A percentile compares a stretch with the other conserved stretches of the same genome.
phyloP scores from a whole-genome alignment of 495 filamentous ascomycete species.

The Hypoxylon fragiforme region DNA sequence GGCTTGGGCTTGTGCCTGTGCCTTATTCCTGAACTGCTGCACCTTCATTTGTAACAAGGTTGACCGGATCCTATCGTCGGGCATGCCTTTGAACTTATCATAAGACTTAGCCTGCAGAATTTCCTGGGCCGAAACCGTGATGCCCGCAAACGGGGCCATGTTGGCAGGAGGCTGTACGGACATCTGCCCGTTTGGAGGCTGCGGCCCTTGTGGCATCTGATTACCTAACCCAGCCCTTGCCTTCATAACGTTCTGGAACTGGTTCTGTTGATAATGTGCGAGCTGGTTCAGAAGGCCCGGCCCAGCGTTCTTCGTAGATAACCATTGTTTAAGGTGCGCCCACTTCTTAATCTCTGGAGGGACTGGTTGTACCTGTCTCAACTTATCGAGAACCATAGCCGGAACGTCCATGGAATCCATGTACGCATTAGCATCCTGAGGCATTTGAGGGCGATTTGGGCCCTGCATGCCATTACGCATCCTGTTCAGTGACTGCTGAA shows the following conservation, averaged over 20 bases:
- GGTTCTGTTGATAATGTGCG: conserved; percentile 45
- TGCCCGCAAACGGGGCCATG: conserved; percentile 21
- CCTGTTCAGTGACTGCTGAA: conserved; percentile 41
- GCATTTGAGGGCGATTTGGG: conserved; percentile 13
- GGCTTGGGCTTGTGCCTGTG: conserved; percentile 8
- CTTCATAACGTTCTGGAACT: conserved; percentile 50
- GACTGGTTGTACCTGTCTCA: conserved; percentile 11
- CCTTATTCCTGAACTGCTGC: conserved; percentile 13
- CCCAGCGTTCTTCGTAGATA: conserved; percentile 50
- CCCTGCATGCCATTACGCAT: conserved; percentile 31
- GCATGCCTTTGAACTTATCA: conserved; percentile 42
- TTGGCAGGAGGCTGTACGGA: conserved; percentile 30
- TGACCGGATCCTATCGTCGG: conserved; percentile 60
- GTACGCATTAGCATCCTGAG: conserved; percentile 22
- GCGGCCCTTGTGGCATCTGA: conserved; percentile 39
- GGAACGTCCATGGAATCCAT: conserved; percentile 49
- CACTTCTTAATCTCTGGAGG: conserved; percentile 70
- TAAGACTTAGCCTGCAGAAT: conserved; percentile 48
- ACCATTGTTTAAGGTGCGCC: conserved; percentile 70
- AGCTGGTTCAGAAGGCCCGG: conserved; percentile 11
- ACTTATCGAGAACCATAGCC: conserved; percentile 24
- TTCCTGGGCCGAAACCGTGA: conserved; percentile 45
- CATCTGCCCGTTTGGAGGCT: conserved; percentile 41
- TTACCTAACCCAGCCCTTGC: conserved; percentile 24
- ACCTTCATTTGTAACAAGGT: conserved; percentile 33